phyloP scores from a whole-genome alignment of 2,329 filamentous ascomycete species.

The Talaromyces pinophilus region DNA sequence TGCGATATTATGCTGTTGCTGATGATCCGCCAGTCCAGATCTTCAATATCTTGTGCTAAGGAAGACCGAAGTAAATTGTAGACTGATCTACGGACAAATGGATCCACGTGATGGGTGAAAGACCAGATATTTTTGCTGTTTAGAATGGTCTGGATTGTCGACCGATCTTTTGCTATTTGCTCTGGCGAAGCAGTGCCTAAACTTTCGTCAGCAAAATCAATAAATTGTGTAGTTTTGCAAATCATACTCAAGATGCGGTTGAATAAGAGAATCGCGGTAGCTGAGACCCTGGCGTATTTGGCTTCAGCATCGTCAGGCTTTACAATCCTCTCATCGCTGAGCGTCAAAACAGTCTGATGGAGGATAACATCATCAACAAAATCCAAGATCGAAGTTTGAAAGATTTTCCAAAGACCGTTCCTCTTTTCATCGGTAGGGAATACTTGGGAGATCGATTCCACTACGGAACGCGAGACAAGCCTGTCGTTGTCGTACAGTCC shows the following conservation, averaged over 20 bases:
- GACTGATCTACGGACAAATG: constrained; percentile 59
- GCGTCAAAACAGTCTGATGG: constrained; percentile 73
- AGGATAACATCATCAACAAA: constrained; percentile 77
- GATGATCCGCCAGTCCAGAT: constrained; percentile 64
- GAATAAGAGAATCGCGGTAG: constrained; percentile 58
- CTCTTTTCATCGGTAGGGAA: constrained; percentile 80
- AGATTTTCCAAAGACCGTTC: constrained; percentile 73
- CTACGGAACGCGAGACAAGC: constrained; percentile 71
- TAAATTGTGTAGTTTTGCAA: background rate
- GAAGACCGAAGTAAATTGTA: constrained; percentile 58
- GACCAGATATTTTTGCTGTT: constrained; percentile 63
- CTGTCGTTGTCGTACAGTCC: constrained; percentile 86
- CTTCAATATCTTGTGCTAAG: constrained; percentile 50
- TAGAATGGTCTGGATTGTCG: constrained; percentile 67
- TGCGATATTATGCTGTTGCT: constrained; percentile 72
- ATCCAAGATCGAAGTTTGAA: constrained; percentile 76
- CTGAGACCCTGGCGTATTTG: constrained; percentile 80
- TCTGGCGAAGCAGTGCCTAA: constrained; percentile 38
- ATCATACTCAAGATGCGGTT: constrained; percentile 54
- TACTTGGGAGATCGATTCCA: constrained; percentile 72
- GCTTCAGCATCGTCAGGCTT: constrained; percentile 80
- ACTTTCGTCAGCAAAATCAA: constrained; percentile 24
- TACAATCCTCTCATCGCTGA: constrained; percentile 87
- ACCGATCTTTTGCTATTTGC: constrained; percentile 62
- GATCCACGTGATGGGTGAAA: constrained; percentile 58